Conservation (phyloP, 352 stramenopile genomes). For the Globisporangium parvum region DNA sequence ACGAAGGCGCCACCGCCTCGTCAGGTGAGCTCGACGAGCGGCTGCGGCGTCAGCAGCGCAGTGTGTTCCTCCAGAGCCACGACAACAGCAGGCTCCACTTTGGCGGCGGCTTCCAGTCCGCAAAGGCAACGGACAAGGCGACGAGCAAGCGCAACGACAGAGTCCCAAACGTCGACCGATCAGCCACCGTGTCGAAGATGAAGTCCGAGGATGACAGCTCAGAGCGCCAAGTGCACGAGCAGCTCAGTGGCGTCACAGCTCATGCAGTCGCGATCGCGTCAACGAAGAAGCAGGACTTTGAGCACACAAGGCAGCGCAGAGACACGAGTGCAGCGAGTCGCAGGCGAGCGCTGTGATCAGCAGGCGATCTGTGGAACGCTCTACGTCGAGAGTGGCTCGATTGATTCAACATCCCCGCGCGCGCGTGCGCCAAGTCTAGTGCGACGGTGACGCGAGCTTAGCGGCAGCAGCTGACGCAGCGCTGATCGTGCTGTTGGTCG, state of each 20-base stretch:
- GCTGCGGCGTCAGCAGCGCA: constrained; percentile 11
- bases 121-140: too few relatives aligned
- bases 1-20: neutral
- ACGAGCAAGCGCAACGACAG: neutral
- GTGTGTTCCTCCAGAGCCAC: constrained; percentile 11
- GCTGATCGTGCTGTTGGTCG: constrained; percentile 11
- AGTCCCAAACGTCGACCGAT: neutral
- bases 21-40: too few relatives aligned
- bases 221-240: neutral
- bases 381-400: neutral
- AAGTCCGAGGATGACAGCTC: neutral
- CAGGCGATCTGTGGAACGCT: neutral
- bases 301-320: neutral
- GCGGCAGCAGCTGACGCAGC: neutral
- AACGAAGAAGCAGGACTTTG: constrained; percentile 1
- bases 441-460: neutral
- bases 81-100: constrained; percentile 20
- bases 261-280: neutral
- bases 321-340: neutral
- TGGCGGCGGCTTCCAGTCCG: constrained; percentile 32
- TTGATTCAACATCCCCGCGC: neutral
- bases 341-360: constrained; percentile 1
- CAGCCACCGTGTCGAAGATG: neutral
- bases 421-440: neutral
- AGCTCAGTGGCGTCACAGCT: neutral